phyloP scores from a whole-genome alignment of 257 asterid species.

The Salvia rosmarinus region DNA sequence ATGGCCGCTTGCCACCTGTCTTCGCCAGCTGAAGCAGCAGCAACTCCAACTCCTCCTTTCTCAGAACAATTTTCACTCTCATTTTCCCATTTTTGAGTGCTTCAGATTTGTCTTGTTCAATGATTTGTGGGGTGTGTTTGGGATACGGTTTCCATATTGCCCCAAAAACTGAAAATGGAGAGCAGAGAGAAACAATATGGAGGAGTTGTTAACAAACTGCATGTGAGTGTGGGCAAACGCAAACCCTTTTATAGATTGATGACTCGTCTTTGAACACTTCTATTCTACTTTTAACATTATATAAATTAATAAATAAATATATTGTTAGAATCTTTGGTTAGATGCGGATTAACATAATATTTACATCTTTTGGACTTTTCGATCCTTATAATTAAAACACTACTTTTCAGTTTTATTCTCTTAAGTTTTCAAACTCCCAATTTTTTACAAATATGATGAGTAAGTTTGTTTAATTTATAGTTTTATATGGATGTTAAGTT shows the following conservation, averaged over 20 bases:
- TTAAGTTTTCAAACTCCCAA: too few species aligned
- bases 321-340: not conserved
- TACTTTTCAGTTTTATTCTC: too few species aligned
- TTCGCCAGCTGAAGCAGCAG: constrained; percentile 43
- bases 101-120: not conserved
- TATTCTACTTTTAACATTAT: not conserved
- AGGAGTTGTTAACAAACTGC: constrained; percentile 24
- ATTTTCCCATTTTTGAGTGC: not conserved
- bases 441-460: too few species aligned
- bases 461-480: too few species aligned
- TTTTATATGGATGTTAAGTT: too few species aligned
- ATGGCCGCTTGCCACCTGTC: constrained; percentile 32
- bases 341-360: too few species aligned
- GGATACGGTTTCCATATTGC: constrained; percentile 55
- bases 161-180: not conserved
- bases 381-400: too few species aligned
- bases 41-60: constrained; percentile 57
- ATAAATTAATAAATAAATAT: too few species aligned
- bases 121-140: constrained; percentile 24
- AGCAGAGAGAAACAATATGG: not conserved
- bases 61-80: constrained; percentile 58
- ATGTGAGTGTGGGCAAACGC: constrained; percentile 33
- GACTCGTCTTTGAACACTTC: not conserved
- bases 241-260: constrained; percentile 9
- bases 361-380: too few species aligned